Base-by-base conservation (phyloP, 2,329 filamentous ascomycete species). In the Penicillium sp. region DNA sequence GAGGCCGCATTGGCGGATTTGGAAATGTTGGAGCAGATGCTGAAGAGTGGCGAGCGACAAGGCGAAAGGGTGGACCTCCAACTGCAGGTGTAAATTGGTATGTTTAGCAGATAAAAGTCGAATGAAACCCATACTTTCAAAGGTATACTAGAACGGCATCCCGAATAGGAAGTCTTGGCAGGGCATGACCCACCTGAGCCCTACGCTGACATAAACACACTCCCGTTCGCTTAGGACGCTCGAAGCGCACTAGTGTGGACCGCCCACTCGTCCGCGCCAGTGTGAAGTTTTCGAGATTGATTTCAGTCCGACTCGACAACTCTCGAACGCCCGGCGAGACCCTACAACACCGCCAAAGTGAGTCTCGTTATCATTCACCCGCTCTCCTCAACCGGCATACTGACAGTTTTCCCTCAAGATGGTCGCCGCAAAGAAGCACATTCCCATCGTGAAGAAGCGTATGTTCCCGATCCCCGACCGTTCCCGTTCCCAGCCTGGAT, bases 381-480 rank as follows among this genome's bases (percentile, higher is more conserved):
- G 38, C 51, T 44, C 24, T 54, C 38, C 38, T 36, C 46, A 44
- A 44, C 45, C 38, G 36, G 44, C 18, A 53, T 57, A 53, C 54
- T 59, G 57, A 59, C 52, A 40, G 46, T 49, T 46, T 51, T 40
- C 36, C 49, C 54, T 64, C 41, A 62, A 66, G 92, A 97, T 97
- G 94, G 91, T 92, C 85, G 85, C 92, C 88, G 89, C 92, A 81
- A 95, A 95, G 89, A 95, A 95, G 85, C 94, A 97, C 81, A 86
- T 97, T 76, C 88, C 92, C 74, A 99, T 99, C 85, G 90, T 99
- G 76, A 99, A 99, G 90, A 99, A 99, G 91, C 91, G 91, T 95
- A 92, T 76, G 90, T 91, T 73, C 66, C 53, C 60, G 58, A 56
- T 51, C 9, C 41, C 48, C 54, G 54, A 59, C 57, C 44, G 39